Evolutionary conservation across 2,329 filamentous ascomycete species (phyloP), one percentile per base, ranked within the genome.

Genomic region (Talaromyces sp.): DNA sequence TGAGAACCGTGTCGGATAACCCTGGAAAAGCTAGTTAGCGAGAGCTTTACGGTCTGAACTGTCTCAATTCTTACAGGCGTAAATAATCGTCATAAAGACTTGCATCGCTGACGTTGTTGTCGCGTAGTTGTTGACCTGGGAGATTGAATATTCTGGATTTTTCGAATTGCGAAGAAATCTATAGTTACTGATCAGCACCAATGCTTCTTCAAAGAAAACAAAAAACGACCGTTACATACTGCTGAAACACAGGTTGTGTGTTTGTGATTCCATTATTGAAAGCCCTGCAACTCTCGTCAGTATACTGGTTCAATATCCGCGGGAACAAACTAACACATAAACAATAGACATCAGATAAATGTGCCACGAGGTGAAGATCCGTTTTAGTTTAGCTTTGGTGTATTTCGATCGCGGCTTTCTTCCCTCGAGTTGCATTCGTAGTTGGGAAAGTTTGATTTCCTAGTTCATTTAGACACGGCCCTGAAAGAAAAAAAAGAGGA

Each of bases 351-450:
- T 74, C 0, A 82, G 66, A 60, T 87, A 89, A 1, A 89, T 84
- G 63, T 87, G 87, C 87, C 87, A 89, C 4, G 82, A 84, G 0
- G 79, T 78, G 60, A 89, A 83, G 16, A 89, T 88, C 66, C 82
- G 83, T 70, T 80, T 80, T 42, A 89, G 66, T 71, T 87, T 88
- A 2, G 72, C 69, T 60, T 73, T 76, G 0, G 80, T 82, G 65
- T 81, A 83, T 1, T 79, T 79, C 44, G 73, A 71, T 57, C 80
- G 70, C 18, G 76, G 71, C 63, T 78, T 71, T 10, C 82, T 72
- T 30, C 82, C 79, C 69, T 83, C 81, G 7, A 80, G 68, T 63
- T 79, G 65, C 82, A 85, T 84, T 34, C 83, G 72, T 63, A 79
- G 78, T 56, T 78, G 74, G 0, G 81, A 78, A 5, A 83, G 71